phyloP scores from a whole-genome alignment of 805 yeast genomes.

The Sugiyamaella chiloensis region DNA sequence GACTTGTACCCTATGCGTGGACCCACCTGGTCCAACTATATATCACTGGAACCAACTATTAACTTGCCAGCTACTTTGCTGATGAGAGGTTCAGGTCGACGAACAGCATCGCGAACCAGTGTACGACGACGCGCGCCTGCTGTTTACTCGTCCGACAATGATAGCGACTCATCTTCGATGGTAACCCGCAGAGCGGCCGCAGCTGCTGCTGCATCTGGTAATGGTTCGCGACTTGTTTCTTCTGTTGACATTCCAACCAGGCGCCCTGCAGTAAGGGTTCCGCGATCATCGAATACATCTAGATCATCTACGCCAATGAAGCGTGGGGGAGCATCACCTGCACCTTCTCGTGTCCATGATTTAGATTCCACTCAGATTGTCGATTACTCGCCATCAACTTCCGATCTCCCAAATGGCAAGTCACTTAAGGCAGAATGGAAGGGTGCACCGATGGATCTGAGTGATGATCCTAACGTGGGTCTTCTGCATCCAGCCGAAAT shows the following conservation, averaged over 20 bases:
- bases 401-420: constrained; percentile 63
- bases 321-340: constrained; percentile 46
- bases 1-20: constrained; percentile 32
- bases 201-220: constrained; percentile 1
- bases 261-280: constrained; percentile 1
- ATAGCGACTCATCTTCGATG: constrained; percentile 2
- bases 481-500: constrained; percentile 91
- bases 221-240: constrained; percentile 1
- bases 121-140: constrained; percentile 6
- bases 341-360: constrained; percentile 40
- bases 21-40: constrained; percentile 32
- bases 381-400: constrained; percentile 74
- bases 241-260: constrained; percentile 4
- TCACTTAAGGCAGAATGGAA: constrained; percentile 93
- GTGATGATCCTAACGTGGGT: constrained; percentile 65
- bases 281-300: background rate
- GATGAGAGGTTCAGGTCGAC: background rate
- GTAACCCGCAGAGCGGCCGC: background rate
- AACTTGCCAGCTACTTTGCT: constrained; percentile 9
- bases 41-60: constrained; percentile 18
- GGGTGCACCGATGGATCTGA: constrained; percentile 93
- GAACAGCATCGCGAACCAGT: background rate
- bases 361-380: constrained; percentile 46
- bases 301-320: constrained; percentile 23
- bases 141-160: background rate